Conservation (phyloP, 768 basidiomycete genomes). For the Tricholoma flavovirens region DNA sequence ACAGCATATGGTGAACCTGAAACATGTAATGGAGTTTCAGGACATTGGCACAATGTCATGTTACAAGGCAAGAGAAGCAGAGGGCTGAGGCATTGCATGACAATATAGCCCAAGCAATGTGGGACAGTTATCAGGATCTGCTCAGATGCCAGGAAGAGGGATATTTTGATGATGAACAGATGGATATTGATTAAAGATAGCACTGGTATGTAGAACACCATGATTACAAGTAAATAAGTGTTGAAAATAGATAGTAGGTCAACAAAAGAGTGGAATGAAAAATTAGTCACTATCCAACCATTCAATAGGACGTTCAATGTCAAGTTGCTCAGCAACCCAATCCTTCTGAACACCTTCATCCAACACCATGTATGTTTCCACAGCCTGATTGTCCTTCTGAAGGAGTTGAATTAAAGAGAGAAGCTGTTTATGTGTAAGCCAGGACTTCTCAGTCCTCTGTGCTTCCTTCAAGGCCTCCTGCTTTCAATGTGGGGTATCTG, state of each 20-base stretch:
- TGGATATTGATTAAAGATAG: neutral
- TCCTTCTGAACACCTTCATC: neutral
- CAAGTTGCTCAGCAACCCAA: neutral
- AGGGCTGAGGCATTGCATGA: conserved; percentile 15
- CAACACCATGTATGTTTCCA: conserved; percentile 13
- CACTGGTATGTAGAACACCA: neutral
- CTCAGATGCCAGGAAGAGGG: neutral
- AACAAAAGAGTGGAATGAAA: neutral
- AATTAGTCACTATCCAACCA: neutral
- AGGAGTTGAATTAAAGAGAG: conserved; percentile 9
- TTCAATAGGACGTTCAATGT: neutral
- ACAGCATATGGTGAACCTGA: neutral
- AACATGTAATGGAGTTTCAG: conserved; percentile 4
- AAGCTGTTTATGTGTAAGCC: conserved; percentile 8
- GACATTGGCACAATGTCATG: neutral
- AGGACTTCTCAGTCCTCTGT: conserved; percentile 8
- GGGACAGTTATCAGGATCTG: conserved; percentile 18
- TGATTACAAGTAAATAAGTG: neutral
- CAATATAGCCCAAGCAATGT: conserved; percentile 26
- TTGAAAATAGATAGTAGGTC: neutral
- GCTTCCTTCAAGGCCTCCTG: conserved; percentile 9
- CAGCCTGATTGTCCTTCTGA: conserved; percentile 11
- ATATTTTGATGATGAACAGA: neutral
- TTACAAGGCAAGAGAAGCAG: conserved; percentile 2
- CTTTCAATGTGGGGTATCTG: conserved; percentile 9